phyloP scores from a whole-genome alignment of 2,329 filamentous ascomycete genomes.

The Ascochyta pisi region DNA sequence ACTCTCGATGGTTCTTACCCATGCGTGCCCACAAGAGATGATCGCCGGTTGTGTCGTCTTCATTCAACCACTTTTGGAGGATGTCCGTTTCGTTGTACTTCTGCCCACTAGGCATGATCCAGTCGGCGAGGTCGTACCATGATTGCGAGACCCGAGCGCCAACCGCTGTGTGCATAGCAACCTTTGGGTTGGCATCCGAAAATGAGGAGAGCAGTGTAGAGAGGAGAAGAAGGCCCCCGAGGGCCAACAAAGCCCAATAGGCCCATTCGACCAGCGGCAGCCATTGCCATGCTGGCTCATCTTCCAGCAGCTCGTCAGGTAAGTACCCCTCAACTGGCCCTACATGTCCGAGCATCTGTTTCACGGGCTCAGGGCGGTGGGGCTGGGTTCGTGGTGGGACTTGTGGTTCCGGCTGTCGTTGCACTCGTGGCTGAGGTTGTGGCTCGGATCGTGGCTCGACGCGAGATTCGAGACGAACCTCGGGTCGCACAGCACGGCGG shows the following conservation, averaged over 20 bases:
- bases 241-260: slow-evolving; percentile 18
- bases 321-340: slow-evolving; percentile 3
- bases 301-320: slow-evolving; percentile 6
- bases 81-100: slow-evolving; percentile 5
- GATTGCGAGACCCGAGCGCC: slow-evolving; percentile 24
- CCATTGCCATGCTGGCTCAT: slow-evolving; percentile 27
- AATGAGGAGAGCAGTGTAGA: slow-evolving; percentile 5
- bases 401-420: not conserved
- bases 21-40: slow-evolving; percentile 29
- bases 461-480: not conserved
- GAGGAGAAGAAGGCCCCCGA: slow-evolving; percentile 1
- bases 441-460: not conserved
- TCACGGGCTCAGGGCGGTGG: slow-evolving; percentile 20
- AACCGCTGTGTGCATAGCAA: slow-evolving; percentile 22
- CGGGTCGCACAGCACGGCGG: not conserved
- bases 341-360: slow-evolving; percentile 29
- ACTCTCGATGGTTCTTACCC: slow-evolving; percentile 20
- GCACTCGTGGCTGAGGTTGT: not conserved
- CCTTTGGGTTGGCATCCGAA: slow-evolving; percentile 6
- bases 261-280: slow-evolving; percentile 15
- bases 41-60: slow-evolving; percentile 17
- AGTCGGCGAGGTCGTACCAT: slow-evolving; percentile 21
- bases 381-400: slow-evolving; percentile 14
- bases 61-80: slow-evolving; percentile 5
- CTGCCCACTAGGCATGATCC: slow-evolving; percentile 22